Evolutionary conservation across 192 early-diverging fungal species (phyloP).

Genomic region (Coemansia sp.): DNA sequence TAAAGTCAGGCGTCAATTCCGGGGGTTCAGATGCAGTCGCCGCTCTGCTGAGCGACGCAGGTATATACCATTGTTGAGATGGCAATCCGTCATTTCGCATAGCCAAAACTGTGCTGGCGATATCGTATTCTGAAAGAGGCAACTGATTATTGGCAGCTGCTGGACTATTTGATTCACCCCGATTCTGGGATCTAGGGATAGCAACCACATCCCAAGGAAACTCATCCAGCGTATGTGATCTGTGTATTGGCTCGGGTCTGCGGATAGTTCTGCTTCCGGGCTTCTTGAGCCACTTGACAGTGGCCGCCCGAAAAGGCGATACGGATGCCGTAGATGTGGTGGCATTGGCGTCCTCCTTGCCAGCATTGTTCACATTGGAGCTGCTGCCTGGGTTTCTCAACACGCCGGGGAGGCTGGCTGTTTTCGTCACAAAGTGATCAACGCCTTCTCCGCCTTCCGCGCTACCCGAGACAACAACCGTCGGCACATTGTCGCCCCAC

Average conservation of each 20-base stretch:
- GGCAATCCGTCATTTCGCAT: slow-evolving; percentile 41
- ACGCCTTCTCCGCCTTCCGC: not conserved
- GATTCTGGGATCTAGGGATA: no score
- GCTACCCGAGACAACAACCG: not conserved
- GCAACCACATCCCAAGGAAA: slow-evolving; percentile 33
- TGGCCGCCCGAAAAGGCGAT: slow-evolving; percentile 2
- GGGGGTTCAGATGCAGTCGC: not conserved
- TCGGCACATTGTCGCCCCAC: slow-evolving; percentile 5
- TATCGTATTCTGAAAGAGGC: slow-evolving; percentile 1
- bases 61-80: slow-evolving; percentile 33
- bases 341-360: not conserved
- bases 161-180: no score
- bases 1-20: not conserved
- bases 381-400: slow-evolving; percentile 1
- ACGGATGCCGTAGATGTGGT: not conserved
- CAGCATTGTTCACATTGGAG: no score
- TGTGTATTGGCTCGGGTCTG: slow-evolving; percentile 9
- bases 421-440: slow-evolving; percentile 7
- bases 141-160: not conserved
- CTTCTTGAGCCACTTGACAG: slow-evolving; percentile 7
- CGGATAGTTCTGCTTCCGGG: not conserved
- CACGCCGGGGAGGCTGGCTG: no score
- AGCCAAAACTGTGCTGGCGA: slow-evolving; percentile 20
- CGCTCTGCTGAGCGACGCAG: slow-evolving; percentile 7
- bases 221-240: slow-evolving; percentile 21